phyloP scores from a whole-genome alignment of 1,284 basidiomycete species.

The Ustilago nuda region DNA sequence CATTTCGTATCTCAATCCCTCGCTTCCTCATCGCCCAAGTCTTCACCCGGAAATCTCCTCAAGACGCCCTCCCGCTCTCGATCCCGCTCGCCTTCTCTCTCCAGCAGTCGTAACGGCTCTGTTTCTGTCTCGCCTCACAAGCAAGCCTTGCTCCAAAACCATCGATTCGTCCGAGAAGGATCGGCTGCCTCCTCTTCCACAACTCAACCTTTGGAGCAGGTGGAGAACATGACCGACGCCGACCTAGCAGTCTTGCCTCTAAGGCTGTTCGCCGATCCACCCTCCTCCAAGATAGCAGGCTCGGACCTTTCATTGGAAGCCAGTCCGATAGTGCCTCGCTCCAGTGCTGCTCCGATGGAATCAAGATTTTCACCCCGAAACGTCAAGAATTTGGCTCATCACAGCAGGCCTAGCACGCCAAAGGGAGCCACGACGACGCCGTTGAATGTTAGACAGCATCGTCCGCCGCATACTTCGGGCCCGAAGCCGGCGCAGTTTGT shows the following conservation, averaged over 20 bases:
- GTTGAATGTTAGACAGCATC: slow-evolving; percentile 32
- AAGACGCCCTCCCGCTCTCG: slow-evolving; percentile 43
- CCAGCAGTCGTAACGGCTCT: slow-evolving; percentile 30
- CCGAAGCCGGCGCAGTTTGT: slow-evolving; percentile 33
- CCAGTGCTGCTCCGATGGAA: not conserved
- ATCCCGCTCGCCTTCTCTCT: slow-evolving; percentile 39
- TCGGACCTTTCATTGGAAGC: slow-evolving; percentile 26
- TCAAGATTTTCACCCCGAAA: slow-evolving; percentile 44
- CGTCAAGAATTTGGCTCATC: slow-evolving; percentile 31
- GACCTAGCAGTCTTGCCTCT: slow-evolving; percentile 23
- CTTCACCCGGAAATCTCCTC: slow-evolving; percentile 25
- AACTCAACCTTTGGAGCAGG: slow-evolving; percentile 7
- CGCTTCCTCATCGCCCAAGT: slow-evolving; percentile 22
- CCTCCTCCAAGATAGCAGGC: slow-evolving; percentile 6
- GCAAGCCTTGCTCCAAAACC: slow-evolving; percentile 42
- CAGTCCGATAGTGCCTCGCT: slow-evolving; percentile 19
- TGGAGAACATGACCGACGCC: slow-evolving; percentile 20
- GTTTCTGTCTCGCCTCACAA: slow-evolving; percentile 48
- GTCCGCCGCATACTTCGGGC: slow-evolving; percentile 38
- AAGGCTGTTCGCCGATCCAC: slow-evolving; percentile 25
- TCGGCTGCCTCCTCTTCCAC: slow-evolving; percentile 18
- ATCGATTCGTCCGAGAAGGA: slow-evolving; percentile 39
- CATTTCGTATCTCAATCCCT: slow-evolving; percentile 39
- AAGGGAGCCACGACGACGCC: slow-evolving; percentile 36
- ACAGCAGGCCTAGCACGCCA: slow-evolving; percentile 30